These are phyloP conservation scores for Garcia nutans DNA, from an alignment of 345 rosid genomes.

Conservation along the genomic window DNA sequence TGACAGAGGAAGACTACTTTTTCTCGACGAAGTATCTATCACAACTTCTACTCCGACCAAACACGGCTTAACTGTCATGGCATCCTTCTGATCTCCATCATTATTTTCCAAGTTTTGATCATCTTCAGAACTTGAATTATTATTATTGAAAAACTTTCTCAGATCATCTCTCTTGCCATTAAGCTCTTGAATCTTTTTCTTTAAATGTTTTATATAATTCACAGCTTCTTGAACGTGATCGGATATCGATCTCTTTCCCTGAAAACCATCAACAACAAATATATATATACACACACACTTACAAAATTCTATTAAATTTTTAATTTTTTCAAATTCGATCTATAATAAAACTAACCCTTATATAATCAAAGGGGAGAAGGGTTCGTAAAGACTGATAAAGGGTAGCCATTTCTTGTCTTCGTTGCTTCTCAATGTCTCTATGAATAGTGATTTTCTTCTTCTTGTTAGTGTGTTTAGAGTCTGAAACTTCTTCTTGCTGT, in stretches of 20 bases:
- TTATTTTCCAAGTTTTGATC: slow-evolving; percentile 8
- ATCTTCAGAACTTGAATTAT: neutral
- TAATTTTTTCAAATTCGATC: too few species aligned
- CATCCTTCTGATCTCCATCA: slow-evolving; percentile 13
- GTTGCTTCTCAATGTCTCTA: slow-evolving; percentile 40
- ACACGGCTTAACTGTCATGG: slow-evolving; percentile 26
- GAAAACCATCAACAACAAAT: neutral
- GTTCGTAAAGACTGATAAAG: slow-evolving; percentile 35
- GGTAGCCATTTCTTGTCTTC: slow-evolving; percentile 48
- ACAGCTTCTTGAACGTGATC: slow-evolving; percentile 49
- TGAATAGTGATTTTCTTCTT: slow-evolving; percentile 33
- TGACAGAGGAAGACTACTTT: slow-evolving; percentile 36
- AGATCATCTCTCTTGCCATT: slow-evolving; percentile 28
- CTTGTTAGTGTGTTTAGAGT: slow-evolving; percentile 7
- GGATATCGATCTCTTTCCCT: slow-evolving; percentile 51
- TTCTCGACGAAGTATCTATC: slow-evolving; percentile 19
- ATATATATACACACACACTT: too few species aligned
- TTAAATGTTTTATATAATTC: slow-evolving; percentile 39
- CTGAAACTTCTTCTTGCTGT: neutral
- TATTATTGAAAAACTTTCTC: slow-evolving; percentile 7
- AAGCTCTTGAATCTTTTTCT: slow-evolving; percentile 31
- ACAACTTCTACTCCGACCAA: slow-evolving; percentile 41
- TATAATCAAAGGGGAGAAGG: slow-evolving; percentile 36
- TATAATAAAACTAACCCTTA: slow-evolving; percentile 31
- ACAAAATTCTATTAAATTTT: too few species aligned